Evolutionary conservation across 2,329 filamentous ascomycete genomes (phyloP).

Genomic region (Clarireedia paspali): DNA sequence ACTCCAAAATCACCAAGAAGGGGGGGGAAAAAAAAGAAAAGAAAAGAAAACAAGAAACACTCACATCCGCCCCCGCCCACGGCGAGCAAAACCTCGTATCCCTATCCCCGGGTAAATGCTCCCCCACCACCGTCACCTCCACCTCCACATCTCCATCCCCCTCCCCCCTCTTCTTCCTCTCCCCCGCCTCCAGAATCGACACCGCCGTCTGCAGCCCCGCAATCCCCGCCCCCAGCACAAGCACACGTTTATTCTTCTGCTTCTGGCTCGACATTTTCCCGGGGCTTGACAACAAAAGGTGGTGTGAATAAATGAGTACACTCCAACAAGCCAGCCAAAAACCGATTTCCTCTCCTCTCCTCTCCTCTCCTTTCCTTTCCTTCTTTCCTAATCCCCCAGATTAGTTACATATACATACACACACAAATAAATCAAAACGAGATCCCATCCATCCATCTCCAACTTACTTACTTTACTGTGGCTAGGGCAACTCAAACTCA

Average conservation of each 20-base stretch:
- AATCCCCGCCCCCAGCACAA: conserved; percentile 35
- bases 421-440: no score
- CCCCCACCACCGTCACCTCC: conserved; percentile 34
- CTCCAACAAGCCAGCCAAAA: not conserved
- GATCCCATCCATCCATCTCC: no score
- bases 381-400: no score
- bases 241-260: conserved; percentile 1
- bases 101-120: conserved; percentile 32
- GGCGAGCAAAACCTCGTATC: conserved; percentile 14
- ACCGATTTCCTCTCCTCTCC: no score
- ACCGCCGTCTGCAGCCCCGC: conserved; percentile 35
- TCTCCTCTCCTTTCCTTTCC: no score
- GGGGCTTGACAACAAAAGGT: not conserved
- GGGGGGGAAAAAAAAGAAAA: not conserved
- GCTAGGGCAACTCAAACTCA: no score
- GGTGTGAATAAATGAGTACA: not conserved
- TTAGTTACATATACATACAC: no score
- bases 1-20: not conserved
- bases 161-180: not conserved
- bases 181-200: not conserved
- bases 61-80: conserved; percentile 39
- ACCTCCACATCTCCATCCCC: not conserved
- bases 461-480: no score
- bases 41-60: not conserved
- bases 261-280: not conserved